Percentiles rank a stretch among this genome's conserved stretches.
These are phyloP conservation scores for Cryptomeria japonica DNA, from an alignment of 75 land plant species.

Conservation along the genomic window DNA sequence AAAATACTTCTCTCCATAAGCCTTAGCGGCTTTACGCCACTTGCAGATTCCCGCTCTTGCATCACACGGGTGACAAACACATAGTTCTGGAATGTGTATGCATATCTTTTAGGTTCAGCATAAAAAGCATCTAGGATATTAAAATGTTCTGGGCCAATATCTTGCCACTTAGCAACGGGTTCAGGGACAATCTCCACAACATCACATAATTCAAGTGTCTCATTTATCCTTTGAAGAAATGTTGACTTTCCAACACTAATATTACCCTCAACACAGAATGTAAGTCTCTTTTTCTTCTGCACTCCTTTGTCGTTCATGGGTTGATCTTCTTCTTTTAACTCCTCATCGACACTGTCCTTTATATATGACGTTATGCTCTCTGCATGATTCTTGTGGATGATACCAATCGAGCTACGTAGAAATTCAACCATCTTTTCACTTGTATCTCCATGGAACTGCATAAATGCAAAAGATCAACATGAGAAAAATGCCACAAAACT, in stretches of 20 bases:
- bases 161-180: constrained; percentile 54
- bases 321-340: constrained; percentile 49
- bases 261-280: constrained; percentile 98
- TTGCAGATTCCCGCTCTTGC: constrained; percentile 96
- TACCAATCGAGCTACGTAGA: constrained; percentile 83
- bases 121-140: constrained; percentile 94
- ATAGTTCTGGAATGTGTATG: constrained; percentile 98
- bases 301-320: constrained; percentile 22
- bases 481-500: not conserved
- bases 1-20: constrained; percentile 99
- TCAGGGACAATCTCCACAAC: constrained; percentile 98
- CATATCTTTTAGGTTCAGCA: constrained; percentile 97
- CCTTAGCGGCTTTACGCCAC: constrained; percentile 86
- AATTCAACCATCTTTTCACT: constrained; percentile 91
- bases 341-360: constrained; percentile 85
- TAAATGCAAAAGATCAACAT: not conserved
- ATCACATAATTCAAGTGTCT: constrained; percentile 90
- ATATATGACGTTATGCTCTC: constrained; percentile 90
- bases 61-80: constrained; percentile 97
- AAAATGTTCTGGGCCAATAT: constrained; percentile 91
- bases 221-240: constrained; percentile 95
- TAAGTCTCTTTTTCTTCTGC: constrained; percentile 64
- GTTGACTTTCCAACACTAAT: constrained; percentile 98
- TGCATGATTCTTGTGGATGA: constrained; percentile 93
- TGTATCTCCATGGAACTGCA: constrained; percentile 76